Base-by-base conservation (phyloP, 2,329 filamentous ascomycete species). In the Claviceps lovelessii region DNA sequence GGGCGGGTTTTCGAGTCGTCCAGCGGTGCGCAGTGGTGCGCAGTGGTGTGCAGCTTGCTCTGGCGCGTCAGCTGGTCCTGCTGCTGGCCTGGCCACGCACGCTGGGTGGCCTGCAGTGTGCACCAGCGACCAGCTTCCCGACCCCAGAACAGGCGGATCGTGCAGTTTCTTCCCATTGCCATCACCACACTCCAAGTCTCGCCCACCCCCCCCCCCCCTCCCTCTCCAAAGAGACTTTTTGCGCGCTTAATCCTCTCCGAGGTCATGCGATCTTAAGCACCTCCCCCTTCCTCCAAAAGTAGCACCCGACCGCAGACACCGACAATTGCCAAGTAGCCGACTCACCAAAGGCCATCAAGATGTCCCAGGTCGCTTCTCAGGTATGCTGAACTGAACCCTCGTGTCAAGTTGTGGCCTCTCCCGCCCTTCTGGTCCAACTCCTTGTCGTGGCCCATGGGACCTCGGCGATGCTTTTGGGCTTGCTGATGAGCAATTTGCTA, bases 361-460 rank as follows among this genome's bases (percentile, higher is more conserved):
- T 81, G 78, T 79, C 77, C 58, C 57, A 60, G 73, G 76, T 81
- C 76, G 77, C 73, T 72, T 77, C 76, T 61, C 78, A 80, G 76
- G 78, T 81, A 70, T 59, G 76, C 72, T 59, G 41, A 45, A 55
- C 48, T 35, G 41, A 45, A 55, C 48, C 39, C 44, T 46, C 5
- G 15, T 46, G 45, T 46, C 28, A 11, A 10, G n/a, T 35, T 19
- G 39, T 33, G 31, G 29, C 15, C 44, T 28, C 54, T 41, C 33
- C 33, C 35, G 52, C 44, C 54, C 19, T 54, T 46, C 23, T 37
- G 23, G 31, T 42, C 41, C 19, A 19, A 17, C 37, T 6, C 29
- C 44, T 41, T 29, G 15, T 29, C 44, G 44, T 49, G n/a, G 28
- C 35, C 31, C 41, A 28, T 29, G 37, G 37, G 19, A 47, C 17